A percentile compares a stretch with the other conserved stretches of the same genome.
These are phyloP conservation scores for Bryoerythrophyllum caledonicum DNA, from an alignment of 225 moss, liverwort and hornwort species.

Conservation along the genomic window DNA sequence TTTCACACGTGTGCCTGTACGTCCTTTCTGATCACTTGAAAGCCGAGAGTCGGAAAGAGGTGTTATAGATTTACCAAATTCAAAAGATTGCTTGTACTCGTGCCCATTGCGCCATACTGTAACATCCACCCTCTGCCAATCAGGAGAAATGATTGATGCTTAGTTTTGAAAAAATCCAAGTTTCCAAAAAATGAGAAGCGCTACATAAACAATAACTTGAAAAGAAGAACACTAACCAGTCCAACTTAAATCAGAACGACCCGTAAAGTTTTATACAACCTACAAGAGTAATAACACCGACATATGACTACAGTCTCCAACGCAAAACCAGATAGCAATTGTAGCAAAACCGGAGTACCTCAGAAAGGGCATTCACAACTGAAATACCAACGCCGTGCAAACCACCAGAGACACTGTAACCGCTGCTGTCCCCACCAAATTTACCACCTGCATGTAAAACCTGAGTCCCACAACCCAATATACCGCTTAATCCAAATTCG, in stretches of 20 bases:
- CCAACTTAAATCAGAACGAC: neutral
- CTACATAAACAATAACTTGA: neutral
- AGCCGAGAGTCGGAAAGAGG: slow-evolving; percentile 53
- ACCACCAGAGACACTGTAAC: slow-evolving; percentile 96
- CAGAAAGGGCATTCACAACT: slow-evolving; percentile 97
- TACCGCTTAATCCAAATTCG: slow-evolving; percentile 10
- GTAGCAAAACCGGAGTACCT: slow-evolving; percentile 44
- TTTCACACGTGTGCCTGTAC: slow-evolving; percentile 87
- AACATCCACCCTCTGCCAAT: slow-evolving; percentile 78
- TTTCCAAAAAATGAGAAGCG: neutral
- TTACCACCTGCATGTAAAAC: slow-evolving; percentile 97
- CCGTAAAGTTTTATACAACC: neutral
- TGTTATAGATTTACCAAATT: slow-evolving; percentile 74
- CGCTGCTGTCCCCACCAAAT: slow-evolving; percentile 95
- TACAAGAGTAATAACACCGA: neutral
- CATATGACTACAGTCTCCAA: neutral
- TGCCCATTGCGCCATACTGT: slow-evolving; percentile 89
- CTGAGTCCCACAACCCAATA: slow-evolving; percentile 42
- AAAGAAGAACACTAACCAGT: neutral
- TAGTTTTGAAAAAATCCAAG: neutral
- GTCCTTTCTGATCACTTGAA: slow-evolving; percentile 45
- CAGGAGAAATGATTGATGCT: slow-evolving; percentile 15
- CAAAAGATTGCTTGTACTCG: slow-evolving; percentile 73
- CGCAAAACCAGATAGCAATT: slow-evolving; percentile 12
- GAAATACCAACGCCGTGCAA: slow-evolving; percentile 97